phyloP scores from a whole-genome alignment of 495 filamentous ascomycete species.

The Sordaria brevicollis region DNA sequence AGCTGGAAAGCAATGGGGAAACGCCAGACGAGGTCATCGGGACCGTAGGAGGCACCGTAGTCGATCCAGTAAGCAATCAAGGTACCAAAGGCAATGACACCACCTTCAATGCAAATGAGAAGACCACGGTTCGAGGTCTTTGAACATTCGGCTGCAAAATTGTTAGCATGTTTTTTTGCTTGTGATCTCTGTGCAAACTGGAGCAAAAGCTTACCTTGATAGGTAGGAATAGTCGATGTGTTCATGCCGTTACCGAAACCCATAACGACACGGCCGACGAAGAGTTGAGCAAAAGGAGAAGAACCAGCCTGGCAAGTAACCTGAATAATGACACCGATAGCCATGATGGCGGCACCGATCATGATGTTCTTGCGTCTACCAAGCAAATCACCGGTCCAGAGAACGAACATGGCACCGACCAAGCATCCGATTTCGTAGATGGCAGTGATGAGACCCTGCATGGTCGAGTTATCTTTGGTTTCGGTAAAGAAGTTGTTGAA shows the following conservation, averaged over 20 bases:
- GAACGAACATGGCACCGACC: slow-evolving; percentile 59
- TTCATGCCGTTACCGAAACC: slow-evolving; percentile 73
- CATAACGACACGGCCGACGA: slow-evolving; percentile 63
- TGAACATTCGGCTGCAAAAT: slow-evolving; percentile 45
- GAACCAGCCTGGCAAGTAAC: slow-evolving; percentile 38
- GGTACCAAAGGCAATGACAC: slow-evolving; percentile 67
- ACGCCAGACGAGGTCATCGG: slow-evolving; percentile 56
- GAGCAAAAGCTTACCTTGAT: slow-evolving; percentile 56
- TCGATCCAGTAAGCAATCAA: slow-evolving; percentile 79
- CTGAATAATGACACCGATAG: slow-evolving; percentile 63
- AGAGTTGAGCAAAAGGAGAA: slow-evolving; percentile 51
- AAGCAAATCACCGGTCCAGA: slow-evolving; percentile 55
- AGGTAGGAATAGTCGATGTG: slow-evolving; percentile 68
- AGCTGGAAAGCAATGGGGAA: slow-evolving; percentile 81
- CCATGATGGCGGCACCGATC: slow-evolving; percentile 58
- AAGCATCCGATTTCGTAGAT: slow-evolving; percentile 79
- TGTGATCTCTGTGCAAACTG: no score
- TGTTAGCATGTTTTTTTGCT: neutral
- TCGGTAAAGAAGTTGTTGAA: slow-evolving; percentile 65
- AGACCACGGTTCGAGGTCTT: slow-evolving; percentile 69
- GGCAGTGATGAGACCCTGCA: slow-evolving; percentile 73
- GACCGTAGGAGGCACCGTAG: slow-evolving; percentile 63
- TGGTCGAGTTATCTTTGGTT: slow-evolving; percentile 53
- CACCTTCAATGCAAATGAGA: slow-evolving; percentile 76
- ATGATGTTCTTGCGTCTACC: slow-evolving; percentile 50